These are phyloP conservation scores for Phoma sp. DNA, from an alignment of 2,329 filamentous ascomycete genomes.

Conservation along the genomic window DNA sequence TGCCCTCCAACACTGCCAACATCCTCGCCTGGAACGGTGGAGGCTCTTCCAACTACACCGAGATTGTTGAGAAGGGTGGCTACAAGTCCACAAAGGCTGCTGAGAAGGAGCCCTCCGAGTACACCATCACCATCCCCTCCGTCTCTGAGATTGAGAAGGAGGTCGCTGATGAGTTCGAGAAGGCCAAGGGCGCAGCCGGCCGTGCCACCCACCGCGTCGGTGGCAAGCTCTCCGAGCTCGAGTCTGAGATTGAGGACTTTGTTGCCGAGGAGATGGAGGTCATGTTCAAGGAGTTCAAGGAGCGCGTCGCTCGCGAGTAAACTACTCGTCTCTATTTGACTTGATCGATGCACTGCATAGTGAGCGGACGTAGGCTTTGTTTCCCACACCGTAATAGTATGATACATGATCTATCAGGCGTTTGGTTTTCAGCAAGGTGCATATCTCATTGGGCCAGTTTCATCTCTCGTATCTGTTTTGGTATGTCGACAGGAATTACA, in stretches of 20 bases:
- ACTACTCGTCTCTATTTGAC: not conserved
- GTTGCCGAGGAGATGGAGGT: slow-evolving; percentile 58
- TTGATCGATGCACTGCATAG: slow-evolving; percentile 11
- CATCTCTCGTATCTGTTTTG: slow-evolving; percentile 2
- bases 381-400: slow-evolving; percentile 15
- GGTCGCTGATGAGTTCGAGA: slow-evolving; percentile 43
- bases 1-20: slow-evolving; percentile 88
- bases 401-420: slow-evolving; percentile 16
- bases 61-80: slow-evolving; percentile 76
- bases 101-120: slow-evolving; percentile 47
- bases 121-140: slow-evolving; percentile 47
- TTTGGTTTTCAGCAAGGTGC: slow-evolving; percentile 17
- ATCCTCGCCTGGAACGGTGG: slow-evolving; percentile 99
- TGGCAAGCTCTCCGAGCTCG: slow-evolving; percentile 56
- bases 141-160: slow-evolving; percentile 46
- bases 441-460: slow-evolving; percentile 22
- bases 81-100: slow-evolving; percentile 62
- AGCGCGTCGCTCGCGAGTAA: slow-evolving; percentile 45
- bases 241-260: slow-evolving; percentile 54
- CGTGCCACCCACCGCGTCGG: slow-evolving; percentile 52
- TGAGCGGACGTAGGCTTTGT: slow-evolving; percentile 1
- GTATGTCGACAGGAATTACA: slow-evolving; percentile 1
- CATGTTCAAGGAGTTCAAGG: slow-evolving; percentile 61
- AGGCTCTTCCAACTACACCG: slow-evolving; percentile 87
- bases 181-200: slow-evolving; percentile 46